These are phyloP conservation scores for Solanum habrochaites DNA, from an alignment of 257 asterid species.

Conservation along the genomic window DNA sequence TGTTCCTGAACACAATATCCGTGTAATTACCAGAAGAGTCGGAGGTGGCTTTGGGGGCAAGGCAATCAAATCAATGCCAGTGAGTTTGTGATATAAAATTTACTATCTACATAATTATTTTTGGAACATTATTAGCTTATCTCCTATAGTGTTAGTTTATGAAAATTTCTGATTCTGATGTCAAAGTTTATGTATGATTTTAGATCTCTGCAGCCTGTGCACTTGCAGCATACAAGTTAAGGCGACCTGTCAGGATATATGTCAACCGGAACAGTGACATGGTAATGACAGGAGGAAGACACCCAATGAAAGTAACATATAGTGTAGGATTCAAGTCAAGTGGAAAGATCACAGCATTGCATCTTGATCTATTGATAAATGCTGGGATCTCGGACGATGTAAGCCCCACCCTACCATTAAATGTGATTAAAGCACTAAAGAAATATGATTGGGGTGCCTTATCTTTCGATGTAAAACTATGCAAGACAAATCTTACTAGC, in stretches of 20 bases:
- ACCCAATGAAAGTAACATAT: conserved; percentile 66
- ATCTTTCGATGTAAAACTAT: conserved; percentile 47
- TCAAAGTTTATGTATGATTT: background rate
- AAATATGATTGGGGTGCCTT: conserved; percentile 67
- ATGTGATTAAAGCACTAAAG: conserved; percentile 26
- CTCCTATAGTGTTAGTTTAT: background rate
- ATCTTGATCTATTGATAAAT: conserved; percentile 48
- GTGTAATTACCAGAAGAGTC: background rate
- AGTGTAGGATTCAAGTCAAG: conserved; percentile 53
- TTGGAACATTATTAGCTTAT: background rate
- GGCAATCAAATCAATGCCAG: background rate
- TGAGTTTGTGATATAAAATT: background rate
- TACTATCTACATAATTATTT: background rate
- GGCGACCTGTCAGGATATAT: conserved; percentile 54
- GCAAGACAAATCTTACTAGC: conserved; percentile 62
- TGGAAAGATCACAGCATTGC: conserved; percentile 65
- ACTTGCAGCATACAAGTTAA: conserved; percentile 61
- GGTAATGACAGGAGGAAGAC: conserved; percentile 70
- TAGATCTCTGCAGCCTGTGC: conserved; percentile 72
- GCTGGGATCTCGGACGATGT: conserved; percentile 45
- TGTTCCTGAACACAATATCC: background rate
- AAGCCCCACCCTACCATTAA: conserved; percentile 40
- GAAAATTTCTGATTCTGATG: background rate
- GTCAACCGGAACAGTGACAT: conserved; percentile 57
- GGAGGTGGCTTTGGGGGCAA: background rate